Evolutionary conservation across 495 filamentous ascomycete species (phyloP), one percentile per base, ranked within the genome.

Genomic region (Tuber melanosporum): DNA sequence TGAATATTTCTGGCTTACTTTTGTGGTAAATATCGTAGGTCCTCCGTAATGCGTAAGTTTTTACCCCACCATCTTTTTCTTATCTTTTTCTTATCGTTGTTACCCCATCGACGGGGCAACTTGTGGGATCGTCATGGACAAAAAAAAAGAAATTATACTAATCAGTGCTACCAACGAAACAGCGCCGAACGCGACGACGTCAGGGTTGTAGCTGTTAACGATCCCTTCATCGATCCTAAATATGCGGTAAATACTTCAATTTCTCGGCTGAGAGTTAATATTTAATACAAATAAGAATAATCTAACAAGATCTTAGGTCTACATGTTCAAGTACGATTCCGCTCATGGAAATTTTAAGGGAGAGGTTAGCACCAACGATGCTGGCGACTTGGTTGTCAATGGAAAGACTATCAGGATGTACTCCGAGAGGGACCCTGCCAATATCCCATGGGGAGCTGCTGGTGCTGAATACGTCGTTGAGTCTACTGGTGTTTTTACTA

Each of bases 401-500:
- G 94, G 93, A 90, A 97, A 98, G 92, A 92, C 87, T 83, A 89
- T 99, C 89, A 91, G 91, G 87, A 97, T 99, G 91, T 97, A 94
- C 91, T 89, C 89, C 73, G 93, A 98, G 91, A 90, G 91, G 80
- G 93, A 98, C 88, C 95, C 95, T 82, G 85, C 91, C 84, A 87
- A 87, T 87, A 99, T 99, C 87, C 94, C 93, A 85, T 99, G 95
- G 95, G 87, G 83, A 76, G 88, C 94, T 83, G 92, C 92, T 81
- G 94, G 94, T 81, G 95, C 93, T 83, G 90, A 92, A 84, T 99
- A 99, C 90, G 88, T 99, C 81, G 94, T 99, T 85, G 95, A 99
- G 90, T 97, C 95, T 75, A 99, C 95, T 75, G 95, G 95, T 91
- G 95, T 99, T 83, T 99, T 99, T 92, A 99, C 95, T 88, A 98